phyloP scores from a whole-genome alignment of 2,329 filamentous ascomycete genomes.

The Colletotrichum cuscutae region DNA sequence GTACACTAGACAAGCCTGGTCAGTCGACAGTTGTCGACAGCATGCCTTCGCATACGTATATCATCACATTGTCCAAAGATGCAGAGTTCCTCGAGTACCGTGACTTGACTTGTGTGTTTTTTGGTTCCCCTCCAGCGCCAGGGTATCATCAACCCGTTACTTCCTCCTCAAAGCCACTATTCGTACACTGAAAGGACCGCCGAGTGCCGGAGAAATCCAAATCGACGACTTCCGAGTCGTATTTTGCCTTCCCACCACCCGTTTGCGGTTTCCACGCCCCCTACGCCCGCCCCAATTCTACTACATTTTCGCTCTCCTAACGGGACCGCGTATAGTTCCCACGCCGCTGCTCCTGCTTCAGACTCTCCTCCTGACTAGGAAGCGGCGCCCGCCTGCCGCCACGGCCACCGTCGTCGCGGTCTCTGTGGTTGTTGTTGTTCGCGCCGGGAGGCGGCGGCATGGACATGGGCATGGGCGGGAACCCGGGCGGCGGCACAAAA shows the following conservation, averaged over 20 bases:
- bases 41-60: background rate
- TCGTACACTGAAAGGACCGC: background rate
- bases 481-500: constrained; percentile 53
- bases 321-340: constrained; percentile 67
- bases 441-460: constrained; percentile 45
- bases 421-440: constrained; percentile 34
- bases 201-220: background rate
- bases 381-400: constrained; percentile 71
- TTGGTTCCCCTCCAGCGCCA: constrained; percentile 18
- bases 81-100: background rate
- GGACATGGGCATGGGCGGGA: constrained; percentile 48
- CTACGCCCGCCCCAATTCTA: background rate
- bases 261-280: background rate
- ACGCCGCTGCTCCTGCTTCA: constrained; percentile 78
- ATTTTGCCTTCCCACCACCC: background rate
- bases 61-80: background rate
- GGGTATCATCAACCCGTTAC: constrained; percentile 33
- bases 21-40: background rate
- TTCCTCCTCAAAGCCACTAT: background rate
- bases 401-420: constrained; percentile 43
- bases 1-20: constrained; percentile 30
- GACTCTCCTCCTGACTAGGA: constrained; percentile 85
- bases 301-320: background rate
- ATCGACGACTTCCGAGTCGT: background rate
- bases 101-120: background rate